Base-by-base conservation (phyloP, 352 stramenopile species). In the Phytophthora crassamura region DNA sequence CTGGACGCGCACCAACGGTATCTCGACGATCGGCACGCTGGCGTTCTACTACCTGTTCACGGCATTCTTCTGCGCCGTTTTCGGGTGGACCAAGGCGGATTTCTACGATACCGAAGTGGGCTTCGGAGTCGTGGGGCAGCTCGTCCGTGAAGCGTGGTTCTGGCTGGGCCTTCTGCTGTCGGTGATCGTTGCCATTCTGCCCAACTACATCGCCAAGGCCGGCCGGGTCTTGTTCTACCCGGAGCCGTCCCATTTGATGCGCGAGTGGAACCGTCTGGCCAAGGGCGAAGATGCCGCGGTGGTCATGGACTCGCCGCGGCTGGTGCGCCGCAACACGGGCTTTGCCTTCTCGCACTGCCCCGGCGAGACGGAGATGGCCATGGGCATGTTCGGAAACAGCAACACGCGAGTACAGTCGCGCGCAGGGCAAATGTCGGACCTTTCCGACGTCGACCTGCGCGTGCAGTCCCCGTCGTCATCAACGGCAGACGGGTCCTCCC, bases 11-110 rank as follows among this genome's bases (percentile, higher is more conserved):
- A 59, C 80, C 2, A 96, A 96, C 60, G 76, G 69, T 1, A 8
- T 90, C 30, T 88, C 86, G 18, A 94, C 88, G 25, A 48, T 95
- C 14, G 89, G 87, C 20, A 95, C 88, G 10, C 65, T 95, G 3
- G 38, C 93, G n/a, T 95, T 96, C 52, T 95, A 95, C 74, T 95
- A 85, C 48, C 48, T 88, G 12, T 95, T 96, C 54, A 90, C 88
- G 43, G 81, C 86, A 14, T 92, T 96, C 69, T 96, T 96, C 69
- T 90, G 76, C 50, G 74, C 78, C 14, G 39, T 93, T 1, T 95
- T 92, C 40, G 86, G 81, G 48, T 90, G 79, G 78, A 93, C 86
- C 12, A 78, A 87, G 28, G 68, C 65, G 0, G 84, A 96, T 34
- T 70, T 96, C 33, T 94, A 95, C 63, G 88, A 96, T 51, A 94